Evolutionary conservation across 2,329 filamentous ascomycete species (phyloP), one percentile per base, ranked within the genome.

Genomic region (Cladophialophora carrionii): DNA sequence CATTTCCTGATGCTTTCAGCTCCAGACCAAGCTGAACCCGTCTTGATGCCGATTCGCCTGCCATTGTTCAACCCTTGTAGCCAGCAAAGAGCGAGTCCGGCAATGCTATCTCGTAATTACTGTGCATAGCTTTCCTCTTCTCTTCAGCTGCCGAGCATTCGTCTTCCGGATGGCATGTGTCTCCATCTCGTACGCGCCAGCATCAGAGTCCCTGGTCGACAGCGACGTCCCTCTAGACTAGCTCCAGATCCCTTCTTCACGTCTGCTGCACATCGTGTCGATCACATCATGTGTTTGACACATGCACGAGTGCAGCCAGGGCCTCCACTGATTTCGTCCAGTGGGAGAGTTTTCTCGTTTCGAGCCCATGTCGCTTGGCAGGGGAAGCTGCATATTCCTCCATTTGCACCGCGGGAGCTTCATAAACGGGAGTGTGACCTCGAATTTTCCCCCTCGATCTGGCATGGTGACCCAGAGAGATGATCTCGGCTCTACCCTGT

Each of bases 291-390:
- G 37, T 14, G n/a, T 52, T 49, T 32, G 46, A 32, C 56, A 31
- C 46, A 2, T n/a, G 56, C 56, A 58, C 48, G 24, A 51, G 29
- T 34, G 37, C 17, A 6, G 5, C 56, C 26, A 43, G 37, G 32
- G 37, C 37, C 37, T 43, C 37, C 37, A 43, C 37, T 20, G 5
- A 14, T 8, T 1, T 41, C 48, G 57, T 26, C 57, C 57, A 60
- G 48, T 60, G 57, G 57, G 57, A 57, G 59, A 61, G 31, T 61
- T 61, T 61, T 54, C 20, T 54, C 29, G 6, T 20, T 5, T 3
- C 32, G 34, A 52, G 37, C 24, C 17, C 32, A 29, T 22, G 46
- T 24, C 37, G n/a, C 61, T 66, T 66, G 64, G 64, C 64, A 66
- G 64, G 64, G 63, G 64, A 63, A 46, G 57, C 41, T 51, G 34